Base-by-base conservation (phyloP, 306 rosid species). In the Malus orientalis region DNA sequence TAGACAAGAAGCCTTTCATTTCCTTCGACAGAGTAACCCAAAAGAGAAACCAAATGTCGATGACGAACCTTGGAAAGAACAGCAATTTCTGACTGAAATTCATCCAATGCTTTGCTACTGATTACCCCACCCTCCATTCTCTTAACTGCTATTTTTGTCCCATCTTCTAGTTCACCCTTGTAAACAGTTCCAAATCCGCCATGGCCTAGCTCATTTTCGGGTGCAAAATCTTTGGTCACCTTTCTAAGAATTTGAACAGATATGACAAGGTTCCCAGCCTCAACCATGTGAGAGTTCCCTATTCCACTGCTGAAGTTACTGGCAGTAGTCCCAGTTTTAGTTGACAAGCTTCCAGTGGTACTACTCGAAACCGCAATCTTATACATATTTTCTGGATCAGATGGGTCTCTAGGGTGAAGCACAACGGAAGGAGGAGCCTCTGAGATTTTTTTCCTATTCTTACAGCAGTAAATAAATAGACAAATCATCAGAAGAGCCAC, bases 121-220 rank as follows among this genome's bases (percentile, higher is more conserved):
- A 85, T 80, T 18, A 15, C 79, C 25, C 89, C 92, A 18, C 81
- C 80, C 81, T 93, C 98, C 98, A 90, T 93, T 84, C 98, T 89
- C 86, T 93, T 93, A 38, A 93, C 96, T 27, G 98, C 98, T 38
- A 89, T 73, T 67, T 74, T 81, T 45, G 98, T 86, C 63, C 96
- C 94, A 25, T 87, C 92, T 64, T 86, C 96, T 22, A 93, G 83
- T 77, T 93, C 93, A 6, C 97, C 97, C 79, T 82, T 90, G 80
- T 93, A 93, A 75, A 93, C 98, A 66, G 90, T 86, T 57, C 96
- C 98, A 85, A 93, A 93, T 57, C 98, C 98, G 6, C 96, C 98
- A 3, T 82, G 90, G 23, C 96, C 98, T 18, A 93, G 88, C 82
- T 89, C 96, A 75, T 90, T 89, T 78, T 87, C 86, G 3, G 89